Percentiles rank a stretch among this genome's conserved stretches.
Evolutionary conservation across 345 rosid species (phyloP).

Genomic region (Microcos paniculata): DNA sequence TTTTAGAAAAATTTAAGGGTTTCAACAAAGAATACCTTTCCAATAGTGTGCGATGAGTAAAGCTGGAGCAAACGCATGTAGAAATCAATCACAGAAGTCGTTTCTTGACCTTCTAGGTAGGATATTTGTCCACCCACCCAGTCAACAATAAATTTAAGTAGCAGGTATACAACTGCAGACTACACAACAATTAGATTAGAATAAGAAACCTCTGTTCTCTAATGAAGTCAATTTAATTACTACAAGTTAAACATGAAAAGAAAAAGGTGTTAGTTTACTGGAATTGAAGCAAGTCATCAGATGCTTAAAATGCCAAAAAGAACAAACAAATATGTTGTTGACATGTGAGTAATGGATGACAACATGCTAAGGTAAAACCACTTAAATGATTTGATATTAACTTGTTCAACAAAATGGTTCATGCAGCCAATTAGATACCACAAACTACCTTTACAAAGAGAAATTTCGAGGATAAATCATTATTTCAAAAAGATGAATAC

Average conservation of each 20-base stretch:
- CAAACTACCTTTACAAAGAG: not conserved
- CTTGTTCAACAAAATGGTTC: slow-evolving; percentile 6
- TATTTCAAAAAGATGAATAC: not conserved
- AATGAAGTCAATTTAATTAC: not conserved
- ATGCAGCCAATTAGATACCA: not conserved
- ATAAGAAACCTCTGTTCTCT: not conserved
- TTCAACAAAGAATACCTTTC: slow-evolving; percentile 60
- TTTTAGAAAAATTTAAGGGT: not conserved
- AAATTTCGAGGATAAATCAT: not conserved
- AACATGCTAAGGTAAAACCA: not conserved
- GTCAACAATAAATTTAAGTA: slow-evolving; percentile 85
- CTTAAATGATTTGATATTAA: not conserved
- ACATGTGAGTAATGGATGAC: not conserved
- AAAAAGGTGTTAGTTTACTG: not conserved
- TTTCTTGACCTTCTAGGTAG: slow-evolving; percentile 87
- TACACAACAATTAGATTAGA: slow-evolving; percentile 37
- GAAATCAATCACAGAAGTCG: slow-evolving; percentile 69
- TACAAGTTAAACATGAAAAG: not conserved
- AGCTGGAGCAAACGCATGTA: slow-evolving; percentile 93
- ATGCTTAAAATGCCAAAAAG: not conserved
- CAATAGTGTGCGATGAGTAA: slow-evolving; percentile 92
- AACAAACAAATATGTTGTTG: not conserved
- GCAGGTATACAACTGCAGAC: slow-evolving; percentile 92
- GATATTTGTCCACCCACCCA: slow-evolving; percentile 99
- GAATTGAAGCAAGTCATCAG: not conserved